Conservation (phyloP, 257 asterid species). For the Nemophila menziesii region DNA sequence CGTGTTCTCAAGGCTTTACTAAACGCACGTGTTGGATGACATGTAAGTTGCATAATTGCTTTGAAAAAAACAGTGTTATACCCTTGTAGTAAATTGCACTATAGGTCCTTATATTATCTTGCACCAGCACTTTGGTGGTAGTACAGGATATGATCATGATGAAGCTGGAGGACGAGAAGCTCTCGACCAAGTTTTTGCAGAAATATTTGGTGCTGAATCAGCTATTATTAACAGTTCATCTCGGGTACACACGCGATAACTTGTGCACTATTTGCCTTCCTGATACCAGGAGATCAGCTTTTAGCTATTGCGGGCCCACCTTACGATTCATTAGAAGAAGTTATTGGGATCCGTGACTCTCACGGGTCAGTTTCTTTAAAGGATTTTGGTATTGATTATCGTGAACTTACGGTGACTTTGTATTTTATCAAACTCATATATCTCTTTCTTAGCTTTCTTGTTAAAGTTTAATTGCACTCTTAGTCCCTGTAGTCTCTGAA, state of each 20-base stretch:
- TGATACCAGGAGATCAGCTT: constrained; percentile 97
- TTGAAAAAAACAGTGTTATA: no score
- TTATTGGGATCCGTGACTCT: constrained; percentile 85
- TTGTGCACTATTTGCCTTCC: constrained; percentile 89
- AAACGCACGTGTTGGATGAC: constrained; percentile 77
- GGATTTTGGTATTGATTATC: constrained; percentile 66
- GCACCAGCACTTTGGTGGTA: constrained; percentile 77
- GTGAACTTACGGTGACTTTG: constrained; percentile 75
- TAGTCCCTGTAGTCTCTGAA: no score
- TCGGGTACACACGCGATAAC: constrained; percentile 98
- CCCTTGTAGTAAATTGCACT: no score
- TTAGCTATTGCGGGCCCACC: constrained; percentile 93
- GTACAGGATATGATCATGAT: constrained; percentile 95
- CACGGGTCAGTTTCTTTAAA: constrained; percentile 60
- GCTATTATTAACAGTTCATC: constrained; percentile 87
- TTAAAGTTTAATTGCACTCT: no score
- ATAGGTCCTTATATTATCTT: no score
- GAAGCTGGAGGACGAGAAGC: constrained; percentile 99
- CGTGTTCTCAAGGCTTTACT: constrained; percentile 89
- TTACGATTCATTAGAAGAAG: constrained; percentile 87
- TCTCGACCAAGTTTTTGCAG: constrained; percentile 78
- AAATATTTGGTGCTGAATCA: constrained; percentile 80
- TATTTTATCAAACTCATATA: not conserved
- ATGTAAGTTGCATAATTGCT: constrained; percentile 50
- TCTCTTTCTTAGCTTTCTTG: no score